phyloP scores from a whole-genome alignment of 2,329 filamentous ascomycete genomes.

The Nigrospora sphaerica region DNA sequence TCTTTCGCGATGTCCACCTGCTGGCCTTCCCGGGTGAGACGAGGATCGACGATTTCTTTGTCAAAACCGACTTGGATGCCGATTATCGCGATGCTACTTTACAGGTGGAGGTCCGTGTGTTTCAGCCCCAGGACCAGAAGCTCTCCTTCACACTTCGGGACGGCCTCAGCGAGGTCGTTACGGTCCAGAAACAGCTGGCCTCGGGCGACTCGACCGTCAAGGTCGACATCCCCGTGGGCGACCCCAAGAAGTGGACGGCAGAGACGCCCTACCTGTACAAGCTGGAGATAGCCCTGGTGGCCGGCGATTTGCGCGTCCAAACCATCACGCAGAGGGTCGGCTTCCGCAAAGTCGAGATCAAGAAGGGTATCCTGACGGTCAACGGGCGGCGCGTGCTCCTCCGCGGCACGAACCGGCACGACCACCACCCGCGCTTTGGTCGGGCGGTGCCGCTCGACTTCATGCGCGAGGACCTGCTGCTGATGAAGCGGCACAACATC shows the following conservation, averaged over 20 bases:
- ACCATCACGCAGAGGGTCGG: conserved; percentile 48
- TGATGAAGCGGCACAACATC: conserved; percentile 67
- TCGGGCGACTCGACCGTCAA: neutral
- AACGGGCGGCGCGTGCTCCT: conserved; percentile 57
- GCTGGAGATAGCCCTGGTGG: conserved; percentile 34
- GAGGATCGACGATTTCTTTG: conserved; percentile 50
- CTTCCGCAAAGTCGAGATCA: conserved; percentile 58
- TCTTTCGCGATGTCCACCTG: conserved; percentile 61
- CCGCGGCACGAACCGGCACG: conserved; percentile 61
- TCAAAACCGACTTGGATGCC: conserved; percentile 46
- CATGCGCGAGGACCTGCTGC: conserved; percentile 52
- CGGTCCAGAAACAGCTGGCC: neutral
- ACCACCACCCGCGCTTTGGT: conserved; percentile 59
- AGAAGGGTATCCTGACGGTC: conserved; percentile 51
- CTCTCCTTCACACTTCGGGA: conserved; percentile 1
- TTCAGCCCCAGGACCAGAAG: neutral
- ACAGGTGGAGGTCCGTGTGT: conserved; percentile 29
- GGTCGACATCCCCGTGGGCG: conserved; percentile 32
- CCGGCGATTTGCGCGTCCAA: conserved; percentile 19
- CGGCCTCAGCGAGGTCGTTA: neutral
- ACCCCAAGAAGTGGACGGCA: conserved; percentile 62
- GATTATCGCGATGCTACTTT: conserved; percentile 44
- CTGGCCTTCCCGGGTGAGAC: conserved; percentile 44
- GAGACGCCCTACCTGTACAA: conserved; percentile 58
- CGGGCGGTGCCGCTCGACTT: conserved; percentile 57